Conservation (phyloP, 2,329 filamentous ascomycete species). For the Fusarium sp. region DNA sequence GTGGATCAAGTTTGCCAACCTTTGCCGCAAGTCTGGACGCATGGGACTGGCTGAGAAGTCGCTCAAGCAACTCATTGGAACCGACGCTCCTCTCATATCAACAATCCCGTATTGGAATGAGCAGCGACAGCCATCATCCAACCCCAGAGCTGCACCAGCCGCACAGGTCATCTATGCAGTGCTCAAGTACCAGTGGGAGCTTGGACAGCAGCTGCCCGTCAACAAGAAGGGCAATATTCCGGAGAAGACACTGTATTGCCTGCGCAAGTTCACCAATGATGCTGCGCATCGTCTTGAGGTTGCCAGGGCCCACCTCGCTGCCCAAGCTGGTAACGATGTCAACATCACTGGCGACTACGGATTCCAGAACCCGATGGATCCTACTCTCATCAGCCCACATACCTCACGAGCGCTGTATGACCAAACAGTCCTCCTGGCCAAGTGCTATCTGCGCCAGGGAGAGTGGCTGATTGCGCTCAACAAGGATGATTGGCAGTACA, state of each 20-base stretch:
- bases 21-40: slow-evolving; percentile 94
- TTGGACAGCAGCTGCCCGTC: slow-evolving; percentile 67
- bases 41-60: slow-evolving; percentile 97
- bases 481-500: slow-evolving; percentile 87
- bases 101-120: slow-evolving; percentile 68
- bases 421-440: slow-evolving; percentile 80
- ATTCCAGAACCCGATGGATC: slow-evolving; percentile 59
- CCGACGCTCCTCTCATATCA: slow-evolving; percentile 68
- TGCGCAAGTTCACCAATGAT: slow-evolving; percentile 69
- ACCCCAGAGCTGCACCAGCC: slow-evolving; percentile 60
- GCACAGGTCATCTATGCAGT: slow-evolving; percentile 95
- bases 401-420: slow-evolving; percentile 65
- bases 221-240: slow-evolving; percentile 55
- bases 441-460: slow-evolving; percentile 95
- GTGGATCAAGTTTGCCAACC: slow-evolving; percentile 99
- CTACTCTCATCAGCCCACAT: slow-evolving; percentile 57
- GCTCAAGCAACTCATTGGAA: slow-evolving; percentile 86
- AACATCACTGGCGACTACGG: slow-evolving; percentile 58
- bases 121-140: slow-evolving; percentile 24
- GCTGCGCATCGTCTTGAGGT: slow-evolving; percentile 64
- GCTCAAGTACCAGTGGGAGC: slow-evolving; percentile 96
- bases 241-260: slow-evolving; percentile 66
- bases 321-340: slow-evolving; percentile 57
- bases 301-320: slow-evolving; percentile 59
- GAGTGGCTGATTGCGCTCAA: slow-evolving; percentile 93